These are phyloP conservation scores for Rhizopus sp. DNA, from an alignment of 371 early-diverging fungal genomes.

Conservation along the genomic window DNA sequence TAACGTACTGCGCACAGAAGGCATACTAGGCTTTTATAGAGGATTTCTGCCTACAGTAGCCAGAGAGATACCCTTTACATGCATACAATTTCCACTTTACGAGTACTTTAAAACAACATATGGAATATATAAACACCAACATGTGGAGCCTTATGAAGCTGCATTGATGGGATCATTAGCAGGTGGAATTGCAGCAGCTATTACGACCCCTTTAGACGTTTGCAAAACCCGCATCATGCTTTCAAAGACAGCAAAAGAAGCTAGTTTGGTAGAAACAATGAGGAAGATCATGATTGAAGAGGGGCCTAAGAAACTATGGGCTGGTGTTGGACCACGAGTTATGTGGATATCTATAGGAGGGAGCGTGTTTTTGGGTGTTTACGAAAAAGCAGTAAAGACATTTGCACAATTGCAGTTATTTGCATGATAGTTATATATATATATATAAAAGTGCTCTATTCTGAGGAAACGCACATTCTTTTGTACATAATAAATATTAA, in stretches of 20 bases:
- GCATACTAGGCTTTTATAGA: constrained; percentile 86
- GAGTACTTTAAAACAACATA: constrained; percentile 80
- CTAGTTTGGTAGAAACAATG: constrained; percentile 9
- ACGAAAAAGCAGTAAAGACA: constrained; percentile 75
- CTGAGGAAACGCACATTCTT: no score
- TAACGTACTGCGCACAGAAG: constrained; percentile 69
- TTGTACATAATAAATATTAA: no score
- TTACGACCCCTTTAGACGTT: constrained; percentile 94
- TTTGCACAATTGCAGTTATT: constrained; percentile 37
- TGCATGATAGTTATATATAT: no score
- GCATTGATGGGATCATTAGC: constrained; percentile 87
- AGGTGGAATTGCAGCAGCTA: constrained; percentile 89
- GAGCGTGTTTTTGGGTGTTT: constrained; percentile 91
- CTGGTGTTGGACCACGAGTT: constrained; percentile 90
- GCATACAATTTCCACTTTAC: constrained; percentile 95
- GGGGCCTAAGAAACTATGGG: constrained; percentile 57
- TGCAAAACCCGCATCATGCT: constrained; percentile 92
- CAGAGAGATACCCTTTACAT: constrained; percentile 93
- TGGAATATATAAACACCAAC: constrained; percentile 45
- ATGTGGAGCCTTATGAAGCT: constrained; percentile 78
- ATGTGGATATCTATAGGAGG: constrained; percentile 96
- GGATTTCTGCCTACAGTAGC: constrained; percentile 91
- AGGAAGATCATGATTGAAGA: no score
- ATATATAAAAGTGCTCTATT: no score
- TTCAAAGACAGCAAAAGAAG: constrained; percentile 23